Evolutionary conservation across 257 asterid species (phyloP), one percentile per base, ranked within the genome.

Genomic region (Solanum medicagineum): DNA sequence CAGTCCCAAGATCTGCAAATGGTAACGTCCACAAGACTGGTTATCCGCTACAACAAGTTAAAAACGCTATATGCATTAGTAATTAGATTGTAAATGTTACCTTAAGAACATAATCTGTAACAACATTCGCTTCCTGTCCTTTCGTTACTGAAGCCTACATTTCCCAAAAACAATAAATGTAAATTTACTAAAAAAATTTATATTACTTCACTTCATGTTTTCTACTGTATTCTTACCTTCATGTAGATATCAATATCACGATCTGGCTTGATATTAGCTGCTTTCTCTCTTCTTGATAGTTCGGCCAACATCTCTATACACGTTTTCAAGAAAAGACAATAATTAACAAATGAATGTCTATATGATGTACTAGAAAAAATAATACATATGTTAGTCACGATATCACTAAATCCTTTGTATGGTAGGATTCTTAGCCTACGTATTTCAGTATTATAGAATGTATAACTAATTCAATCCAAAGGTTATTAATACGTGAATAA

Each of bases 241-340:
- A 90, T 90, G 66, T 84, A 90, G 55, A 85, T 79, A 84, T 90
- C 92, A 74, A 90, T 55, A 87, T 90, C 92, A 15, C 85, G 87
- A 87, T 90, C 89, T 6, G 92, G 91, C 80, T 86, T 88, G 59
- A 90, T 88, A 17, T 86, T 87, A 65, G 91, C 91, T 22, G 86
- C 86, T 84, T 88, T 90, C 86, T 90, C 92, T 45, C 92, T 83
- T 57, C 92, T 88, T 57, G 91, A 90, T 57, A 88, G 45, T 77
- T 90, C 92, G 5, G 89, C 91, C 74, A 90, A 59, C 92, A 90
- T 88, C 82, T 90, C 91, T 90, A 87, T 2, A 80, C 79, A 82
- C n/a, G 13, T 40, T 44, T 29, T 57, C 19, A 45, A 7, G 65
- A 14, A 63, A 49, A 49, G 7, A 36, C 42, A 36, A 13, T 29